Base-by-base conservation (phyloP, 2,329 filamentous ascomycete genomes). In the Colletotrichum tamarilloi region DNA sequence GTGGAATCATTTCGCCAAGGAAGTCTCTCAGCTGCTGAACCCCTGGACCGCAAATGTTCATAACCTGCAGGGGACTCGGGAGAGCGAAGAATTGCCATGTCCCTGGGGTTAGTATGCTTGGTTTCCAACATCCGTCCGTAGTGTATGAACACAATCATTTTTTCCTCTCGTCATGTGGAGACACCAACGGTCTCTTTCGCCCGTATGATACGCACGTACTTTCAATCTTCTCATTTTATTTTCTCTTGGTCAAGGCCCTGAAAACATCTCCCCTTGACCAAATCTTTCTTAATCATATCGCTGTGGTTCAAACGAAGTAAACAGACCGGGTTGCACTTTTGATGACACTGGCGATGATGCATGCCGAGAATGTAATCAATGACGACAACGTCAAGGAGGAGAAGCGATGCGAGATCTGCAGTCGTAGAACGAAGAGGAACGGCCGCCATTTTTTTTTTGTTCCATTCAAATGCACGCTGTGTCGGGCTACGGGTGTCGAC, bases 1-100 rank as follows among this genome's bases (percentile, higher is more conserved):
- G 65, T 72, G 69, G 58, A 68, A 68, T 72, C 58, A 68, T 30
- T 58, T 68, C 53, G 52, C 64, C 52, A 63, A 63, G 52, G 14
- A 32, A 5, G 14, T 56, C 53, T n/a, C 24, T 72, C 63, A 19
- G 63, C 26, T 55, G 49, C 35, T 19, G 42, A 57, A 53, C 14
- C 56, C 38, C 57, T 62, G 58, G 32, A 19, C 24, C 30, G 16
- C 30, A 12, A 24, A 8, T 19, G 19, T 14, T 55, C 22, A 56
- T 19, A 6, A 24, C 22, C 28, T 32, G 46, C 22, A 9, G 14
- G 49, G 46, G 30, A 42, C 32, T 35, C 32, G 38, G 16, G 16
- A 5, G 19, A 14, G 30, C 14, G 12, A 52, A 49, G 16, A 19
- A 32, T 22, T 38, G 30, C 38, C 24, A 42, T 49, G 42, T 14